A percentile compares a stretch with the other conserved stretches of the same genome.
Conservation (phyloP, 1,139 yeast species). For the Geotrichum cucujoidarum region DNA sequence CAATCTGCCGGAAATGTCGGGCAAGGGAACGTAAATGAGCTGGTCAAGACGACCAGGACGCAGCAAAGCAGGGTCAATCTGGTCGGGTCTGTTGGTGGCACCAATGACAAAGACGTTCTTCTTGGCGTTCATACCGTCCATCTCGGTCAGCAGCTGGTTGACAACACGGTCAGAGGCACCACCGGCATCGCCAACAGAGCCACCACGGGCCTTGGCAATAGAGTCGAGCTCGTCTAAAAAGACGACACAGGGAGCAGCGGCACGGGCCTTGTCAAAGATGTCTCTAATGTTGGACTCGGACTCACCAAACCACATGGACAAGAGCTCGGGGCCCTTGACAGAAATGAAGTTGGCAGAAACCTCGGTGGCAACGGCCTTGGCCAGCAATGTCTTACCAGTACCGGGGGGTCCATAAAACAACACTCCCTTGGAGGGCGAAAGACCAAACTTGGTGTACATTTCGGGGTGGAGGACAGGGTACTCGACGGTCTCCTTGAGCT, state of each 20-base stretch:
- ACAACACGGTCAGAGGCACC: slow-evolving; percentile 99
- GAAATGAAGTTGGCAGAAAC: slow-evolving; percentile 95
- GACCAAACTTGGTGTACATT: slow-evolving; percentile 94
- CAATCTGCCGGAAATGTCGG: slow-evolving; percentile 89
- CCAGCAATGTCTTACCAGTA: slow-evolving; percentile 96
- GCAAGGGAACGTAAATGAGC: slow-evolving; percentile 95
- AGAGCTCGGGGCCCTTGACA: slow-evolving; percentile 94
- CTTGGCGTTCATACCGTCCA: slow-evolving; percentile 99
- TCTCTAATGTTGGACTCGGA: slow-evolving; percentile 96
- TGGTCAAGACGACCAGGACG: slow-evolving; percentile 99
- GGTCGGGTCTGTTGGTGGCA: slow-evolving; percentile 98
- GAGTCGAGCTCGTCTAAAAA: slow-evolving; percentile 97
- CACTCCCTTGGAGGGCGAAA: slow-evolving; percentile 97
- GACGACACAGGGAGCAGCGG: slow-evolving; percentile 97
- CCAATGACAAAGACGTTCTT: slow-evolving; percentile 98
- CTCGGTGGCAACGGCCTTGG: slow-evolving; percentile 98
- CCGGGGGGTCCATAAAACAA: slow-evolving; percentile 99
- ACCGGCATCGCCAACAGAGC: slow-evolving; percentile 88
- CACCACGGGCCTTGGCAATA: slow-evolving; percentile 96
- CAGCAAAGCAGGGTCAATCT: slow-evolving; percentile 95
- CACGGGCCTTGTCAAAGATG: slow-evolving; percentile 96
- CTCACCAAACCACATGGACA: slow-evolving; percentile 99
- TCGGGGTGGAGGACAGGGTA: slow-evolving; percentile 98
- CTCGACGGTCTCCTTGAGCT: slow-evolving; percentile 94
- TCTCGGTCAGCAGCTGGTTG: slow-evolving; percentile 94